Base-by-base conservation (phyloP, 495 filamentous ascomycete genomes). In the Letharia columbiana region DNA sequence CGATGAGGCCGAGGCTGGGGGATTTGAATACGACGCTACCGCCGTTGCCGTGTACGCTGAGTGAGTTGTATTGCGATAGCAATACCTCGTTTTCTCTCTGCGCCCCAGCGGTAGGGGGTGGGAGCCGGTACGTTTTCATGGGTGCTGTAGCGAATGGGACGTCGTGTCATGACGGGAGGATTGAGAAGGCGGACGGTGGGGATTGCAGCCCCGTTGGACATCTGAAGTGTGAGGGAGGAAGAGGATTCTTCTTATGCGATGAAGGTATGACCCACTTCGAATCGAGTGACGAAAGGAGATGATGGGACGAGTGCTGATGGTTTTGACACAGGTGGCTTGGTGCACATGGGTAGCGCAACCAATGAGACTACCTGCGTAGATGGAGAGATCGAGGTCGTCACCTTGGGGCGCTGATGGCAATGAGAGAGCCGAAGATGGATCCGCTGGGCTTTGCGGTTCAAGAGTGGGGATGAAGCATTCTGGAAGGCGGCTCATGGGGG, bases 371-470 rank as follows among this genome's bases (percentile, higher is more conserved):
- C 28, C 17, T 58, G 63, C 45, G 52, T 45, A 42, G 12, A 64
- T 17, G 37, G 28, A 7, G 41, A 64, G 63, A 33, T 35, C 11
- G 23, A 64, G 63, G 20, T 35, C 11, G 23, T 57, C 45, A 23
- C 7, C n/a, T 17, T 15, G n/a, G 40, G 17, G 7, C 10, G n/a
- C 39, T 40, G 17, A 31, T 17, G 41, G 12, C 42, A 31, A 15
- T 11, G 3, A 39, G 17, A 5, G 28, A 39, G 31, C 2, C n/a
- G 66, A 54, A 64, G 17, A 45, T 10, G 44, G 31, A 39, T 28
- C 39, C 47, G 18, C 33, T 47, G 67, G 67, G 3, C 50, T 66
- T 15, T 62, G 35, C 10, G 41, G 59, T 49, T 33, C 61, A 13
- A 31, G 7, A 1, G 23, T 28, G 23, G 11, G 3, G 23, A 17